Evolutionary conservation across 2,329 filamentous ascomycete genomes (phyloP), one percentile per base, ranked within the genome.

Genomic region (Monilinia aucupariae): DNA sequence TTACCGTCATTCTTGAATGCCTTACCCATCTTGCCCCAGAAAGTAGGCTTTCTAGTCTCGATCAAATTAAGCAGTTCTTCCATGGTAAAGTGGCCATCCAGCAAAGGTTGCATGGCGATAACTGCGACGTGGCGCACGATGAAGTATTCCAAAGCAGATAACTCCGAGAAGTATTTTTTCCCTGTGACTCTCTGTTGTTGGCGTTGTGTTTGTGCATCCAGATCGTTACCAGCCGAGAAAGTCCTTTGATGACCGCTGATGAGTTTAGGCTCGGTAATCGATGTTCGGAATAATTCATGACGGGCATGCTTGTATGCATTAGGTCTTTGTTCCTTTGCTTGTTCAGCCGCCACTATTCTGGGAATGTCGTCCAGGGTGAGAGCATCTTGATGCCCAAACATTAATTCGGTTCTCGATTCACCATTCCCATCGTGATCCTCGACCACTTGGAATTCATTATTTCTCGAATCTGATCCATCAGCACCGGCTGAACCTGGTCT

Each of bases 1-100:
- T 58, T 58, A 69, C 86, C 89, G 70, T 94, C 90, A 69, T 91
- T 91, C 75, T 93, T 94, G 76, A 97, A 96, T 1, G 92, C 93
- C 74, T 97, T 96, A 66, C 92, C 93, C 67, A 99, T 92, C 71
- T 97, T 97, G 75, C 93, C 94, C 94, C 94, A 99, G 77, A 99
- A 96, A 0, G 91, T 97, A 30, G 91, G 86, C 69, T 96, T 96
- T 72, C 91, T 88, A 2, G 91, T 91, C 76, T 99, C 94, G 66
- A 99, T 97, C 56, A 99, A 85, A 65, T 90, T 86, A 17, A 97
- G 83, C 1, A 99, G 81, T 73, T 99, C 94, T 68, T 97, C 94
- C 64, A 97, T 82, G n/a, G 88, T 90, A 76, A 97, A 97, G 70
- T 96, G 87, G 4, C 87, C 86, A 70, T 96, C 92, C 6, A 99